Base-by-base conservation (phyloP, 371 early-diverging fungal genomes). In the Rhizopus stolonifer region DNA sequence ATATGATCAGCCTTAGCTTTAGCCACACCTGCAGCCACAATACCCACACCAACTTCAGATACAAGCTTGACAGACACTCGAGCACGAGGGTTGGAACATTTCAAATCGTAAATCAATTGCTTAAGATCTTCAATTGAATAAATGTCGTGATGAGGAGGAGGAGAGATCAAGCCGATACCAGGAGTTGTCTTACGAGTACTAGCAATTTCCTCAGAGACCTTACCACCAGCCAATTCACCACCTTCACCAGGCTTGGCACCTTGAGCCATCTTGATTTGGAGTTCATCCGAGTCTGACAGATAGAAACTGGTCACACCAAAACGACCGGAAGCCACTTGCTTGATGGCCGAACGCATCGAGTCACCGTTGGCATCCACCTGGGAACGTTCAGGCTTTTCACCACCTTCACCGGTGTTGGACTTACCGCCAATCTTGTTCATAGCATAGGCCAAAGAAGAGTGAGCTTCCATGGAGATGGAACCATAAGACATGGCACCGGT, bases 401-500 rank as follows among this genome's bases (percentile, higher is more conserved):
- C 98, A 56, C 98, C 98, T 79, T 98, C 98, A 48, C 98, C 98
- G 31, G 96, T 94, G 74, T 98, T 98, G 64, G 91, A 90, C 76
- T 95, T 96, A 58, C 96, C 96, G 47, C 95, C 96, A 1, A 98
- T 64, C 45, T 78, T 70, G 78, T 98, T 98, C 96, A 98, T 94
- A 18, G 98, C 98, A 55, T 88, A 65, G 7, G 96, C 96, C 23
- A 98, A 76, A 8, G 98, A 77, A 17, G 89, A 81, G 67, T 98
- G 98, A 11, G 98, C 85, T 68, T 98, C 98, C 70, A 80, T 79
- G 1, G 95, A 95, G 57, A 98, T 96, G 15, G 94, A 94, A 26
- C 98, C 98, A 62, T 96, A 98, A n/a, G 92, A 92, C 98, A 98
- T 98, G 58, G 98, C 98, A 52, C 98, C 98, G 17, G 98, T 98